A percentile compares a stretch with the other conserved stretches of the same genome.
These are phyloP conservation scores for Sechiopsis laciniata DNA, from an alignment of 306 rosid genomes.

Conservation along the genomic window DNA sequence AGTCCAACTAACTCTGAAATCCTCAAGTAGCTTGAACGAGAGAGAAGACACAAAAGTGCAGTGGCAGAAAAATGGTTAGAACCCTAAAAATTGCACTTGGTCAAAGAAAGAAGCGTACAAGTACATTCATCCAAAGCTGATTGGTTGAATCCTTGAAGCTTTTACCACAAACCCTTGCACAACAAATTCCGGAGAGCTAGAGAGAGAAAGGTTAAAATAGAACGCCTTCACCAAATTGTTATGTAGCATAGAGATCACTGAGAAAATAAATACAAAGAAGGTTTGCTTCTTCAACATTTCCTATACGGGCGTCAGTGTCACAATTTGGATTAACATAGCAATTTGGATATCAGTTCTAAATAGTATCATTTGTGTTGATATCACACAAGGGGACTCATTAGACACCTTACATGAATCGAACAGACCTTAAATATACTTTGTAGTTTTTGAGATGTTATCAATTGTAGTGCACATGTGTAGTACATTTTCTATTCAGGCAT, in stretches of 20 bases:
- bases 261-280: not conserved
- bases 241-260: not conserved
- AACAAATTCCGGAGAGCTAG: not conserved
- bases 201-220: not conserved
- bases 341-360: not conserved
- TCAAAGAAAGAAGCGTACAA: not conserved
- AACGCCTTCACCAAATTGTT: not conserved
- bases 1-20: not conserved
- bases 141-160: not conserved
- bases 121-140: not conserved
- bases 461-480: not conserved
- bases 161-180: not conserved
- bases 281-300: not conserved
- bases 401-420: not conserved
- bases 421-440: not conserved
- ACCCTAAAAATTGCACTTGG: not conserved
- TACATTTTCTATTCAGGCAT: not conserved
- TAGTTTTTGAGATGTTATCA: not conserved
- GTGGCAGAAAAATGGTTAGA: not conserved
- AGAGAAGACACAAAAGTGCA: not conserved
- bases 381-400: not conserved
- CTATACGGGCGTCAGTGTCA: not conserved
- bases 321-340: not conserved
- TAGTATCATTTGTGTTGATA: not conserved
- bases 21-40: not conserved